Conservation (phyloP, 2,329 filamentous ascomycete genomes). For the Ceratocystis albifundus region DNA sequence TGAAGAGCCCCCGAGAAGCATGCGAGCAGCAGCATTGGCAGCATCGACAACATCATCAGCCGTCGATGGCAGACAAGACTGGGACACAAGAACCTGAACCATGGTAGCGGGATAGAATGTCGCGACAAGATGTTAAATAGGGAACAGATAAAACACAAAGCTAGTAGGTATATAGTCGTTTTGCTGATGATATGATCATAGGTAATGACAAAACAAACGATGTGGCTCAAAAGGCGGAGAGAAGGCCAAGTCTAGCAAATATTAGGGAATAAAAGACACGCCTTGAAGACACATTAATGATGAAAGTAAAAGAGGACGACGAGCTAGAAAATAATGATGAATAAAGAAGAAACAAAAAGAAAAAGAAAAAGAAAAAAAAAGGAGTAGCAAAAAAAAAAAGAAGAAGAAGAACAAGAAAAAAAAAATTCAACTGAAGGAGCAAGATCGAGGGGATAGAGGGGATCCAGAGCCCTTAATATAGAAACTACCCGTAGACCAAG, state of each 20-base stretch:
- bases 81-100: slow-evolving; percentile 13
- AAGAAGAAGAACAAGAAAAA: neutral
- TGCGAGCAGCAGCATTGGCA: slow-evolving; percentile 17
- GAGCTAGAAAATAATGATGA: neutral
- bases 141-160: neutral
- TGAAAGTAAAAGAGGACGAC: neutral
- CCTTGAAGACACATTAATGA: neutral
- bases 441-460: neutral
- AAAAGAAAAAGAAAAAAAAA: neutral
- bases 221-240: neutral
- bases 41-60: slow-evolving; percentile 1
- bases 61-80: neutral
- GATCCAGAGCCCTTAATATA: slow-evolving; percentile 4
- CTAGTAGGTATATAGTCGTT: neutral
- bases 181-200: neutral
- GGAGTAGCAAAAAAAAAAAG: neutral
- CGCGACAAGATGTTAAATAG: neutral
- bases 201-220: neutral
- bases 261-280: neutral
- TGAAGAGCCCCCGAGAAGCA: slow-evolving; percentile 14
- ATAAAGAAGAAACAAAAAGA: neutral
- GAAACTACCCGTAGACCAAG: neutral
- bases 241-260: neutral
- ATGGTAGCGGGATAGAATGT: neutral
- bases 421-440: slow-evolving; percentile 9